phyloP scores from a whole-genome alignment of 2,329 filamentous ascomycete species.

The Alternaria arborescens region DNA sequence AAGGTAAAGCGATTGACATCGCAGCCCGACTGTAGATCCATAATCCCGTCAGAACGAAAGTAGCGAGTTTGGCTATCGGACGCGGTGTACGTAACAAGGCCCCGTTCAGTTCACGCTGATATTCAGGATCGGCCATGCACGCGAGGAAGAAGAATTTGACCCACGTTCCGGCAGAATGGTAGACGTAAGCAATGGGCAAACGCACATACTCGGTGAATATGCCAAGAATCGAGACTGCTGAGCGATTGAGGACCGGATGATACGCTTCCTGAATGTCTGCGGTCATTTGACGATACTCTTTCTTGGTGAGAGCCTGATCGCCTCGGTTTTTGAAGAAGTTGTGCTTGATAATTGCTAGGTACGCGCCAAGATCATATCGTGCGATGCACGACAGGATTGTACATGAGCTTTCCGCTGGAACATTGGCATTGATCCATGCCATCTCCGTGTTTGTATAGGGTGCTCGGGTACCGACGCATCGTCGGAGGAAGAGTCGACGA shows the following conservation, averaged over 20 bases:
- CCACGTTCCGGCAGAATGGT: conserved; percentile 54
- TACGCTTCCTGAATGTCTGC: conserved; percentile 46
- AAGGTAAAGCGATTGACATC: conserved; percentile 57
- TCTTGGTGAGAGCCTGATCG: conserved; percentile 32
- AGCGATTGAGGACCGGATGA: conserved; percentile 42
- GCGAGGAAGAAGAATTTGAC: conserved; percentile 61
- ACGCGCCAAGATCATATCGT: conserved; percentile 59
- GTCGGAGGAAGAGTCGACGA: conserved; percentile 56
- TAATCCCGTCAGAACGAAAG: conserved; percentile 55
- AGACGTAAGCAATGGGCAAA: conserved; percentile 51
- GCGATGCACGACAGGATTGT: conserved; percentile 54
- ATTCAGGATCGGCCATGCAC: conserved; percentile 62
- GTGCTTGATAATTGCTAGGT: conserved; percentile 44
- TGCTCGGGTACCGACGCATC: conserved; percentile 56
- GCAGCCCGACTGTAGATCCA: conserved; percentile 59
- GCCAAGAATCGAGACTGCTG: conserved; percentile 33
- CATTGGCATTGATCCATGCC: conserved; percentile 57
- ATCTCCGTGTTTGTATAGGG: conserved; percentile 53
- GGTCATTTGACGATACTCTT: conserved; percentile 44
- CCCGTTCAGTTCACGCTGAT: conserved; percentile 60
- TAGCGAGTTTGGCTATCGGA: conserved; percentile 49
- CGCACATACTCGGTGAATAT: conserved; percentile 40
- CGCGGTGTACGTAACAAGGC: conserved; percentile 50
- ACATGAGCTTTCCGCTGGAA: conserved; percentile 52
- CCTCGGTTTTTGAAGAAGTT: conserved; percentile 44